phyloP scores from a whole-genome alignment of 2,329 filamentous ascomycete genomes.

The Lomentospora prolificans region DNA sequence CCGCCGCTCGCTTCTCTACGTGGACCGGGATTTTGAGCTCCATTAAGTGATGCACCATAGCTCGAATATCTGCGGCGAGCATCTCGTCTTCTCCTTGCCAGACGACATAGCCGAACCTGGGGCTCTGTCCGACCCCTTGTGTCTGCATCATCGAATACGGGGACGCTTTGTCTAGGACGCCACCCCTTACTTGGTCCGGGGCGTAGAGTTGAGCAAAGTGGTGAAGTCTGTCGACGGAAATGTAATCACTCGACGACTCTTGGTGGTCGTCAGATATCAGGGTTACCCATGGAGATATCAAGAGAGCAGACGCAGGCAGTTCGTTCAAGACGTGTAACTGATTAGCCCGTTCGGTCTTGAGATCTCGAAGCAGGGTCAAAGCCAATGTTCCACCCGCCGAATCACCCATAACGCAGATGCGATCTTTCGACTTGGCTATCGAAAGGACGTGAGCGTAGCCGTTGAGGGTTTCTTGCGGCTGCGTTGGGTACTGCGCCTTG shows the following conservation, averaged over 20 bases:
- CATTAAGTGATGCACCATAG: slow-evolving; percentile 45
- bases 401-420: slow-evolving; percentile 65
- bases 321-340: background rate
- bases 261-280: slow-evolving; percentile 58
- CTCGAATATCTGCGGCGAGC: slow-evolving; percentile 59
- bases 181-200: slow-evolving; percentile 28
- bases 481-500: slow-evolving; percentile 61
- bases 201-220: slow-evolving; percentile 60
- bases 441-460: slow-evolving; percentile 64
- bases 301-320: slow-evolving; percentile 44
- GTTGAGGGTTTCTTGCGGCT: slow-evolving; percentile 58
- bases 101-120: slow-evolving; percentile 57
- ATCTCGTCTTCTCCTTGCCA: slow-evolving; percentile 71
- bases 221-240: slow-evolving; percentile 56
- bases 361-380: slow-evolving; percentile 49
- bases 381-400: slow-evolving; percentile 69
- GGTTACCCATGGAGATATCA: slow-evolving; percentile 76
- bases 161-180: slow-evolving; percentile 18
- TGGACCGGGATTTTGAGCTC: slow-evolving; percentile 16
- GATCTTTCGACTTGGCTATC: slow-evolving; percentile 45
- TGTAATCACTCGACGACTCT: slow-evolving; percentile 65
- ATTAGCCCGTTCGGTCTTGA: background rate
- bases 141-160: slow-evolving; percentile 31
- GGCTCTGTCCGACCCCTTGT: slow-evolving; percentile 59
- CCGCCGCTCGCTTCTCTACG: slow-evolving; percentile 6